These are phyloP conservation scores for Mycena citricolor DNA, from an alignment of 1,284 basidiomycete genomes.

Conservation along the genomic window DNA sequence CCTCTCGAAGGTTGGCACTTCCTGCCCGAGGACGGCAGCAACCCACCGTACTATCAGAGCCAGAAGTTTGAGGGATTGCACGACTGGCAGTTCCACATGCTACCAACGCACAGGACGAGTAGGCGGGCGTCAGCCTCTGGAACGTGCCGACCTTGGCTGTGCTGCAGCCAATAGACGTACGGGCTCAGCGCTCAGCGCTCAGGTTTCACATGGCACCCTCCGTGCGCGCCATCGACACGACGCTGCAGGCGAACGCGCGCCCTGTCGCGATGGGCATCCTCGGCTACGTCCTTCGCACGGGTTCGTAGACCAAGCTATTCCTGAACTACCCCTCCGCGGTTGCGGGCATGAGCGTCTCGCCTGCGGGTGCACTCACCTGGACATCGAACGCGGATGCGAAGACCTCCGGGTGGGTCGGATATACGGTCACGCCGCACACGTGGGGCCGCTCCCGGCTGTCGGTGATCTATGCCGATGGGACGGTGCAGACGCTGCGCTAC, in stretches of 20 bases:
- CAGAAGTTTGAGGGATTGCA: constrained; percentile 57
- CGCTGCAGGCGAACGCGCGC: constrained; percentile 38
- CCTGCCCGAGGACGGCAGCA: constrained; percentile 46
- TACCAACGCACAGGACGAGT: constrained; percentile 58
- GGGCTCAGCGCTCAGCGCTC: constrained; percentile 57
- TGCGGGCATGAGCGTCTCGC: constrained; percentile 42
- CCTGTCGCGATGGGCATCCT: constrained; percentile 55
- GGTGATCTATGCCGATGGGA: constrained; percentile 49
- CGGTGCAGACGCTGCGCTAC: constrained; percentile 53
- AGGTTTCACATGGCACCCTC: constrained; percentile 50
- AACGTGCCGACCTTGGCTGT: constrained; percentile 49
- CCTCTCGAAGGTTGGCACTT: constrained; percentile 60
- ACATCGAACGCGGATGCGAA: constrained; percentile 41
- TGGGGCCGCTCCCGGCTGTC: constrained; percentile 56
- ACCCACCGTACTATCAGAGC: constrained; percentile 50
- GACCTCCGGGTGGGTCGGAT: constrained; percentile 45
- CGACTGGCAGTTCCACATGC: constrained; percentile 59
- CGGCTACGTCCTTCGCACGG: constrained; percentile 50
- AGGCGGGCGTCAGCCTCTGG: constrained; percentile 51
- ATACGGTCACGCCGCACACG: constrained; percentile 43
- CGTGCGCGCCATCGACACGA: constrained; percentile 49
- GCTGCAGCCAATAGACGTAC: constrained; percentile 45
- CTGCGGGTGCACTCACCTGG: constrained; percentile 49
- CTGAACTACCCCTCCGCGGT: constrained; percentile 44
- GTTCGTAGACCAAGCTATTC: constrained; percentile 51